Base-by-base conservation (phyloP, 495 filamentous ascomycete species). In the Diplogelasinospora grovesii region DNA sequence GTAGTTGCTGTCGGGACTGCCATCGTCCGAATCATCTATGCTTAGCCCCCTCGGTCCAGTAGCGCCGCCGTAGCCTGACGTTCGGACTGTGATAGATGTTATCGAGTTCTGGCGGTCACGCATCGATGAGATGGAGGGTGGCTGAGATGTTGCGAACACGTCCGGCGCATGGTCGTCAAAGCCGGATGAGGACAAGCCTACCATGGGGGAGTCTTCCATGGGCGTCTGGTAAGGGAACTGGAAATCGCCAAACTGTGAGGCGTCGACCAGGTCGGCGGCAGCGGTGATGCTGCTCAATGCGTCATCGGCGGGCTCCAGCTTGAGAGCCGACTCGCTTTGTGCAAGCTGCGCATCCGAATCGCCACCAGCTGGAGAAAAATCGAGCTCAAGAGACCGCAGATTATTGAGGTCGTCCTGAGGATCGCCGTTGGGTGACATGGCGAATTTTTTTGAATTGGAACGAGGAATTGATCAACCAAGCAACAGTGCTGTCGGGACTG, bases 21-120 rank as follows among this genome's bases (percentile, higher is more conserved):
- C 69, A n/a, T 67, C 64, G 13, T 74, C 70, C 4, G 71, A 73
- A 0, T 41, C 62, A 24, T 68, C 65, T 5, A 67, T 56, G 38
- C 60, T 69, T 11, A 34, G 51, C 20, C 41, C 55, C 22, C 63
- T 48, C 21, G 57, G 57, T 6, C 42, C 50, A 16, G 26, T 35
- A n/a, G 16, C 24, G 26, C 36, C 40, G 27, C 36, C 34, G 26
- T 57, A 60, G 13, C 33, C 50, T 1, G 56, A 48, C 2, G 50
- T 51, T 22, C 56, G 61, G 22, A 60, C 57, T 16, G 54, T 61
- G 21, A 56, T 60, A 22, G 58, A 61, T 15, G 56, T 50, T 23
- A 54, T 60, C 19, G 64, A 61, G 42, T 57, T 59, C 41, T 64
- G 65, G 30, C 56, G 62, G 31, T 66, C 65, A 24, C 52, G 61